These are phyloP conservation scores for Alternaria sp. DNA, from an alignment of 2,329 filamentous ascomycete species.

Conservation along the genomic window DNA sequence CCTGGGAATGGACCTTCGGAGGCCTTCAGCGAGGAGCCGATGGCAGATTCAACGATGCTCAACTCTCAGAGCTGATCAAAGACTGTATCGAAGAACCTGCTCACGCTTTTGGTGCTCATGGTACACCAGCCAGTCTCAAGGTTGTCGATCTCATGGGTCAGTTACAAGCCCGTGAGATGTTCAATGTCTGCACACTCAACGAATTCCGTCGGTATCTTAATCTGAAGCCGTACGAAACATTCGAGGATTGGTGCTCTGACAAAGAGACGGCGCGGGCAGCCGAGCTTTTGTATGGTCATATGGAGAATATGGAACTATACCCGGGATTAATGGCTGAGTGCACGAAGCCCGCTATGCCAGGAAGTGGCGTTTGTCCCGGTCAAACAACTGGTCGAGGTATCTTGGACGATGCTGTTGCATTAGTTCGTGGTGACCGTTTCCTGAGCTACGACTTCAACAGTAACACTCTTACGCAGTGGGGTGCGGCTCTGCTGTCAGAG, in stretches of 20 bases:
- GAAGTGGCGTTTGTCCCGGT: constrained; percentile 71
- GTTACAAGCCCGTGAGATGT: constrained; percentile 71
- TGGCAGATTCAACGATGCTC: constrained; percentile 76
- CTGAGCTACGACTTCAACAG: constrained; percentile 72
- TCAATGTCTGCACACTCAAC: constrained; percentile 81
- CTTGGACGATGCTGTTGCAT: constrained; percentile 75
- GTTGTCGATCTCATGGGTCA: constrained; percentile 82
- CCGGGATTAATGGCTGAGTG: constrained; percentile 80
- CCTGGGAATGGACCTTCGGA: constrained; percentile 72
- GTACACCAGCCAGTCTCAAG: constrained; percentile 75
- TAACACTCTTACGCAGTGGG: constrained; percentile 57
- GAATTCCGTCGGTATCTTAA: constrained; percentile 85
- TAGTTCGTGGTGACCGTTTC: constrained; percentile 78
- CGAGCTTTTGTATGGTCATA: constrained; percentile 69
- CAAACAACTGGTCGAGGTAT: constrained; percentile 80
- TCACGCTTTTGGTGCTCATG: constrained; percentile 63
- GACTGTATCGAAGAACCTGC: constrained; percentile 75
- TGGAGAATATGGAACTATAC: constrained; percentile 81
- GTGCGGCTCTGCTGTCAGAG: constrained; percentile 55
- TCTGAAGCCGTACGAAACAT: constrained; percentile 77
- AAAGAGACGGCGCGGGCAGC: constrained; percentile 71
- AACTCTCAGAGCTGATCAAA: constrained; percentile 73
- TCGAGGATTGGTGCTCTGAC: constrained; percentile 84
- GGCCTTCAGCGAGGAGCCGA: constrained; percentile 69
- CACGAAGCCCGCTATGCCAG: constrained; percentile 73